These are phyloP conservation scores for Letharia lupina DNA, from an alignment of 495 filamentous ascomycete genomes.

Conservation along the genomic window DNA sequence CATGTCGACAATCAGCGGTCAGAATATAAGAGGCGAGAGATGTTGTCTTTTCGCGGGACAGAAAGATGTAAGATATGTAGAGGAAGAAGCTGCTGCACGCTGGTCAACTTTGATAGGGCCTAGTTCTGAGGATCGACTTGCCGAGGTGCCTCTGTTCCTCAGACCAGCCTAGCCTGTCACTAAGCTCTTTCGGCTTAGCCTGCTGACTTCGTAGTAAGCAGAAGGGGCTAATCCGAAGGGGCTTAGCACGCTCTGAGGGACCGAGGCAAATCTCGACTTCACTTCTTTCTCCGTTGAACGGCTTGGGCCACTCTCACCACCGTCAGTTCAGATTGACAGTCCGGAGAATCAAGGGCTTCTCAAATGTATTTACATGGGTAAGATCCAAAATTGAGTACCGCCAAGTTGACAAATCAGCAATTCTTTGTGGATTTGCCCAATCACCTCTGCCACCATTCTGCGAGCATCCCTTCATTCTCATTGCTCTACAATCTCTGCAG, in stretches of 20 bases:
- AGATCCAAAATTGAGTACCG: not conserved
- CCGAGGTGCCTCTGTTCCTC: too few relatives aligned
- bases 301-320: not conserved
- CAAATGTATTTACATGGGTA: not conserved
- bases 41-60: not conserved
- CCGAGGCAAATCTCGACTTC: constrained; percentile 2
- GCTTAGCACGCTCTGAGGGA: too few relatives aligned
- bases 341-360: not conserved
- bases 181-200: too few relatives aligned
- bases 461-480: not conserved
- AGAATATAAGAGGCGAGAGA: not conserved
- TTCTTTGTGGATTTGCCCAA: not conserved
- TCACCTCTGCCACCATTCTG: not conserved
- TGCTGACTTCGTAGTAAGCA: too few relatives aligned
- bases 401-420: not conserved
- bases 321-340: not conserved
- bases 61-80: too few relatives aligned
- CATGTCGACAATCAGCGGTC: constrained; percentile 43
- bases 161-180: too few relatives aligned
- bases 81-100: not conserved
- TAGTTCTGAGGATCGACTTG: not conserved
- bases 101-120: not conserved
- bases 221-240: too few relatives aligned
- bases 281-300: not conserved
- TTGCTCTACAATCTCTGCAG: not conserved